Evolutionary conservation across 345 rosid genomes (phyloP), one percentile per base, ranked within the genome.

Genomic region (Sonneratia caseolaris): DNA sequence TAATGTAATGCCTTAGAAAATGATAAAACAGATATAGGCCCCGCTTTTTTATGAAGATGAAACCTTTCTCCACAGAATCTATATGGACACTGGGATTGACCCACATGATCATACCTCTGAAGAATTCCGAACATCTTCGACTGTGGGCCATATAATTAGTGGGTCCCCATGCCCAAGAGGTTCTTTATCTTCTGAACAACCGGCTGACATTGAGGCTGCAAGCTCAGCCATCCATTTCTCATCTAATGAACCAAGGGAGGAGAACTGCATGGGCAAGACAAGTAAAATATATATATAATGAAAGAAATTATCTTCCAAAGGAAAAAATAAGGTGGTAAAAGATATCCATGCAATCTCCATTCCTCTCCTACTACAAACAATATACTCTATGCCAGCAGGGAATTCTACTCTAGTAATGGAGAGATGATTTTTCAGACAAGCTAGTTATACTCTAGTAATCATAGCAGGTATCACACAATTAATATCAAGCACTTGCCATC

Each of bases 221-320:
- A 92, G 82, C 79, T 95, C 97, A 45, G 88, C 73, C 87, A 95
- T 86, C 97, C 97, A 92, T 82, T 92, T 95, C 79, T 90, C 97
- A 68, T 95, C 97, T 76, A 95, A 80, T 19, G 93, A 95, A 75
- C 99, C 97, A 24, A 95, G 88, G 71, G 97, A 95, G 59, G 99
- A 95, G 86, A 95, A 92, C 99, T 95, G 79, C 45, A 32, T 53
- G 9, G 49, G 27, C 35, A 57, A 40, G 43, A 43, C 70, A 45
- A 45, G 56, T 1, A 5, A 36, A 43, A 32, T n/a, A 24, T 27
- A 22, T 45, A 22, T 21, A 66, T 8, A 21, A 9, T 4, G 10
- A 7, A 68, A 45, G 18, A 7, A 42, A 7, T 40, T 42, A 22
- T 12, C 7, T 7, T 68, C 19, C 36, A 0, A 42, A 12, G 24